Evolutionary conservation across 352 stramenopile genomes (phyloP), one percentile per base, ranked within the genome.

Genomic region (Phytophthora agathidicida): DNA sequence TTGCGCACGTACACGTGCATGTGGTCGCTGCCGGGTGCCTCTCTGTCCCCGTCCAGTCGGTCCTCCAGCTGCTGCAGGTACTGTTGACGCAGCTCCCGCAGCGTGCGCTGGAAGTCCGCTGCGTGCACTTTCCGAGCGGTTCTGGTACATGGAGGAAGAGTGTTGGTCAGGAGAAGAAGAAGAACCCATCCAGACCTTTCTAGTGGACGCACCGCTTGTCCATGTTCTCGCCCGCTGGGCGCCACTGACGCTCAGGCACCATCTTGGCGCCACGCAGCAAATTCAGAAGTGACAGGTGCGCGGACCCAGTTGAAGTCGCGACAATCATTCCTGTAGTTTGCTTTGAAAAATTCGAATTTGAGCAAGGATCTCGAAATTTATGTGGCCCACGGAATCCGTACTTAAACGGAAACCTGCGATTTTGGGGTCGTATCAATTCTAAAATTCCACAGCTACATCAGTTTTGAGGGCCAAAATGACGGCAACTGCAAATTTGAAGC

Each of bases 1-100:
- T 96, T 96, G 41, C 91, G 86, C 48, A 97, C 75, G 50, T 81
- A 93, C 46, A 97, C 86, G 47, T 87, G 70, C 54, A 89, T 92
- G 24, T 93, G 69, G 45, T 83, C 71, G 53, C 75, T 88, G 22
- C 68, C 58, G 14, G 44, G 56, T 16, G 30, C 23, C 8, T 39
- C 28, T 24, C 45, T 13, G 10, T 10, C 53, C 5, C 49, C 31
- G 11, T 52, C n/a, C 17, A 51, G 16, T 2, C 35, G 49, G 8
- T 9, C 13, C 46, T 48, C 6, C 38, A 69, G 64, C 45, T 71
- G 49, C 14, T 62, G 50, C 28, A 87, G 27, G 28, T 83, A 87
- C 27, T 77, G 38, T 5, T 50, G 33, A 19, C 77, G 77, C 17
- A 89, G 73, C 37, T 82, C 58, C 6, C 47, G 42, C 35, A 90